Evolutionary conservation across 345 rosid species (phyloP).

Genomic region (Nephelium lappaceum): DNA sequence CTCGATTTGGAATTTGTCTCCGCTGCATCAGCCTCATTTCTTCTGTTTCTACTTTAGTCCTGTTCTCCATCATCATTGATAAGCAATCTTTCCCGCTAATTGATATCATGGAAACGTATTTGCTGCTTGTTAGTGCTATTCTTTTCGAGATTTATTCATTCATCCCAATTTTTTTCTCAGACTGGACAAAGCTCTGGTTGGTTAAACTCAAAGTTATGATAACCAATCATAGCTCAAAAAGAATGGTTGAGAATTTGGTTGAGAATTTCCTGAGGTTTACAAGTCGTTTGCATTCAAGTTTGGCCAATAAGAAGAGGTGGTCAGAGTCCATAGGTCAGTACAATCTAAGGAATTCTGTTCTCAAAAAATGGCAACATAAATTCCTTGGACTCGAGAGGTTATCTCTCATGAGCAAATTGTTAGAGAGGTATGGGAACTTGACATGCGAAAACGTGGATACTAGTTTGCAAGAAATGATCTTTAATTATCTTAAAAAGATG

Average conservation of each 20-base stretch:
- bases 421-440: neutral
- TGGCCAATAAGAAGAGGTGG: neutral
- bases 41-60: neutral
- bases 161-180: neutral
- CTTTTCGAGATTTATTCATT: too few relatives aligned
- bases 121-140: neutral
- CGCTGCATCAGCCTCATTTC: neutral
- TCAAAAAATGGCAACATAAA: neutral
- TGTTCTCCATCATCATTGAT: neutral
- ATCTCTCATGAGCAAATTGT: neutral
- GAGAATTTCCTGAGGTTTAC: neutral
- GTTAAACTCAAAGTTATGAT: too few relatives aligned
- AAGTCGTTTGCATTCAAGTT: neutral
- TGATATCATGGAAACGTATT: neutral
- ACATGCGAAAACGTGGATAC: neutral
- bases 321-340: neutral
- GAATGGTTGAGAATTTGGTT: neutral
- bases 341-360: neutral
- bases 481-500: neutral
- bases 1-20: slow-evolving; percentile 4
- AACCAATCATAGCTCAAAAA: too few relatives aligned
- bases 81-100: neutral
- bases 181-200: too few relatives aligned
- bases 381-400: neutral
- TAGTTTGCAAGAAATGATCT: neutral